Evolutionary conservation across 805 yeast genomes (phyloP).

Genomic region (Teunomyces lycoperdinae): DNA sequence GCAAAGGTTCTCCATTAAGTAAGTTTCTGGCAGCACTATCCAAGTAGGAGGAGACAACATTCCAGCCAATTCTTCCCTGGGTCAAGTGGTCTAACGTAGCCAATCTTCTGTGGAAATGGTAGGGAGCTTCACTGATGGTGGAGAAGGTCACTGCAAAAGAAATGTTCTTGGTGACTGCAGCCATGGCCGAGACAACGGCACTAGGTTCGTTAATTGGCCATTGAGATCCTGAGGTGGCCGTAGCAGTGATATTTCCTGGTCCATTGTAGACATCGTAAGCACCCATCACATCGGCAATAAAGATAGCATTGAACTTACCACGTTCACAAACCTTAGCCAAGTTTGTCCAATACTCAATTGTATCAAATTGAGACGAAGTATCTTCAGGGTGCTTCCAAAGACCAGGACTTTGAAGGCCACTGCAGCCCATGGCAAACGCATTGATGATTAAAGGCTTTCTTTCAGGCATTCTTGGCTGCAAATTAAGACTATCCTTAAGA

Average conservation of each 20-base stretch:
- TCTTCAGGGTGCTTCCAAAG: conserved; percentile 41
- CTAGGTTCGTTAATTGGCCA: conserved; percentile 42
- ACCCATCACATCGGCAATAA: conserved; percentile 41
- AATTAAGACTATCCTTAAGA: not conserved
- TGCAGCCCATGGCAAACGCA: conserved; percentile 37
- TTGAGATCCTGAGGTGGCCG: conserved; percentile 30
- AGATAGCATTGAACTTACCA: conserved; percentile 38
- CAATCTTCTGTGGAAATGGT: conserved; percentile 39
- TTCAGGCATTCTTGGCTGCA: conserved; percentile 1
- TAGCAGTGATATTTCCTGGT: conserved; percentile 32
- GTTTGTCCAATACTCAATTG: conserved; percentile 33
- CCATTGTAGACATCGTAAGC: conserved; percentile 43
- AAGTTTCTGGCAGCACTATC: conserved; percentile 42
- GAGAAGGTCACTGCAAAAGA: conserved; percentile 42
- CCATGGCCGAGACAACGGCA: conserved; percentile 39
- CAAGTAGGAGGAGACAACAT: conserved; percentile 43
- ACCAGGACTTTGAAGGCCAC: conserved; percentile 20
- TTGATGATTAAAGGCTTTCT: conserved; percentile 30
- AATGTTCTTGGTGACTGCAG: conserved; percentile 40
- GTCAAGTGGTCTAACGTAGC: conserved; percentile 45
- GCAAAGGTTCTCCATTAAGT: conserved; percentile 32
- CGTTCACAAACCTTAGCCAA: conserved; percentile 36
- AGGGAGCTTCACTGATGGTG: conserved; percentile 43
- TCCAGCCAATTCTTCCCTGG: conserved; percentile 47
- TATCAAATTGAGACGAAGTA: conserved; percentile 23